Base-by-base conservation (phyloP, 2,329 filamentous ascomycete species). In the Thelonectria discophora region DNA sequence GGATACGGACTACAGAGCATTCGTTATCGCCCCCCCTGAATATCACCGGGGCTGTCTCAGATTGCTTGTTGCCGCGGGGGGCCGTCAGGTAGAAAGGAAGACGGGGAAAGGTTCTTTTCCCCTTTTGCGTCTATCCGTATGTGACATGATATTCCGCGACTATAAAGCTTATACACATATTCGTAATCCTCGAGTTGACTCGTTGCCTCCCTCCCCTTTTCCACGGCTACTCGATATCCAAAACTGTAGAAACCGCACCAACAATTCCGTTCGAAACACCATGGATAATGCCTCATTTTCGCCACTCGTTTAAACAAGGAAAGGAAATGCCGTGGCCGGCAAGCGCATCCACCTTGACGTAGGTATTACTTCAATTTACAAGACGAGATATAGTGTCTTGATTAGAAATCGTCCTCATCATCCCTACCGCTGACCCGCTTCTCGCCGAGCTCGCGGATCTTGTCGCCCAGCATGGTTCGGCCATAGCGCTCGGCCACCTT, bases 401-500 rank as follows among this genome's bases (percentile, higher is more conserved):
- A 50, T 45, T 60, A 67, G 40, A 71, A 73, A 54, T 84, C 80
- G 64, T 87, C 85, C 18, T 87, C 85, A 17, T 86, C 88, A 18
- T 86, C 86, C 74, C 86, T 78, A 9, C 86, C 88, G 61, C 84
- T 82, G 42, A 89, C 78, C 73, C 88, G 84, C 73, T 82, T 83
- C 81, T 97, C 94, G 1, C 89, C 93, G 70, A 95, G 71, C 74
- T 96, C 92, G 53, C 89, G 85, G 73, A 99, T 98, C 86, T 98
- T 98, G 72, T 94, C 92, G 43, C 90, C 90, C 69, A 99, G 78
- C 24, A 97, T 86, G 42, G 86, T 84, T 63, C 91, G 83, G 10
- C 91, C 91, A 79, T 96, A 99, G 69, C 94, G 84, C 74, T 90
- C 87, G 9, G 95, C 95, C 51, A 99, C 87, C 83, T 96, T 97